These are phyloP conservation scores for Hypoxylon sp. DNA, from an alignment of 2,329 filamentous ascomycete genomes.

Conservation along the genomic window DNA sequence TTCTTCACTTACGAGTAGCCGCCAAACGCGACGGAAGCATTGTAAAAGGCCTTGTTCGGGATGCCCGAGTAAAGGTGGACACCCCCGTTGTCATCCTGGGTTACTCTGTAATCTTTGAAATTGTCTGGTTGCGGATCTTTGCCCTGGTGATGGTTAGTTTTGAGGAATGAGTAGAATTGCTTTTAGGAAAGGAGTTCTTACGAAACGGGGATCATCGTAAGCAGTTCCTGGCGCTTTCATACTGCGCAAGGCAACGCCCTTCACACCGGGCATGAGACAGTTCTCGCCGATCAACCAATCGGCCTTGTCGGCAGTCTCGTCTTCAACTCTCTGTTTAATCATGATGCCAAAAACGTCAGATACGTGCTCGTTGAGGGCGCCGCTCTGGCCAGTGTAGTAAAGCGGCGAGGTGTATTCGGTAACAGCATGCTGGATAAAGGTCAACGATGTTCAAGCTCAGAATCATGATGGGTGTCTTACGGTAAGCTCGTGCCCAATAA, in stretches of 20 bases:
- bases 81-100: conserved; percentile 65
- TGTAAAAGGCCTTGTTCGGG: conserved; percentile 70
- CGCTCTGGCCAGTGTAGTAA: conserved; percentile 66
- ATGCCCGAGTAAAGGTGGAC: conserved; percentile 71
- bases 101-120: conserved; percentile 61
- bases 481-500: conserved; percentile 71
- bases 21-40: conserved; percentile 63
- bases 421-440: conserved; percentile 61
- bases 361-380: conserved; percentile 70
- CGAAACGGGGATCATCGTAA: conserved; percentile 66
- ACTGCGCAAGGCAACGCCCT: conserved; percentile 66
- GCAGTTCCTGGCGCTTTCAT: conserved; percentile 69
- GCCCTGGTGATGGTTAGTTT: conserved; percentile 54
- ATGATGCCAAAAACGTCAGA: conserved; percentile 71
- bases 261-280: conserved; percentile 65
- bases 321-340: conserved; percentile 67
- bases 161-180: conserved; percentile 41
- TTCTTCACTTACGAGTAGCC: conserved; percentile 57
- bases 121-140: conserved; percentile 68
- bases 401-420: conserved; percentile 66
- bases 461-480: conserved; percentile 34
- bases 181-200: conserved; percentile 25
- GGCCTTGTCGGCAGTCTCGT: conserved; percentile 61
- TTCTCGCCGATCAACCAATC: conserved; percentile 71
- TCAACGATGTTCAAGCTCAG: conserved; percentile 4